phyloP scores from a whole-genome alignment of 805 yeast species.

The Blastobotrys terrestris region DNA sequence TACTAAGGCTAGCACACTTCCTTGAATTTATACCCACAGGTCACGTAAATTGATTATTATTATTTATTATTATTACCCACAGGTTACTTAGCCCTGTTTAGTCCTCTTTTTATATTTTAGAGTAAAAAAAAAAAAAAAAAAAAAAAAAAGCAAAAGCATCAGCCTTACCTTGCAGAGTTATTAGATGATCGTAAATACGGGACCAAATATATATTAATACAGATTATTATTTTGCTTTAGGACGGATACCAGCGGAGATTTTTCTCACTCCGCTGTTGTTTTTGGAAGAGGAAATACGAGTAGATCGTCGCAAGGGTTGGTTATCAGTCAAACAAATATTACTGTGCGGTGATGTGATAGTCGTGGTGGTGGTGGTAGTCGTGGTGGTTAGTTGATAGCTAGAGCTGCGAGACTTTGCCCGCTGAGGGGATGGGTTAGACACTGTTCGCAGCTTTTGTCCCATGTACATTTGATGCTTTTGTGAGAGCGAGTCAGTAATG shows the following conservation, averaged over 20 bases:
- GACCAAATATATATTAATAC: neutral
- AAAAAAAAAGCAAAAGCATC: too few species aligned
- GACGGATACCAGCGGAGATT: conserved; percentile 7
- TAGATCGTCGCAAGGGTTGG: conserved; percentile 19
- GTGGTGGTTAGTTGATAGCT: conserved; percentile 17
- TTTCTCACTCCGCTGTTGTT: conserved; percentile 14
- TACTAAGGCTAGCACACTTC: too few species aligned
- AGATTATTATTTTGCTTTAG: neutral
- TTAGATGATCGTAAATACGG: neutral
- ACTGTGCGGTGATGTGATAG: conserved; percentile 17
- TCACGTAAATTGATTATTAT: too few species aligned
- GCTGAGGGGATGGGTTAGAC: conserved; percentile 30
- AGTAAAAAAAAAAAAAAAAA: too few species aligned
- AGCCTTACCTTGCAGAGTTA: too few species aligned
- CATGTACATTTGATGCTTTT: conserved; percentile 20
- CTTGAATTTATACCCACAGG: too few species aligned
- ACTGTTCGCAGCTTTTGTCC: conserved; percentile 28
- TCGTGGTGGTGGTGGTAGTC: conserved; percentile 20
- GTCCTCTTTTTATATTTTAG: too few species aligned
- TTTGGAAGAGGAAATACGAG: conserved; percentile 11
- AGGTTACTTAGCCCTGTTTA: too few species aligned
- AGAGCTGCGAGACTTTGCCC: conserved; percentile 9
- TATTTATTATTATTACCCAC: too few species aligned
- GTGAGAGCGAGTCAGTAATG: conserved; percentile 21
- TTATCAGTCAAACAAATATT: conserved; percentile 1